Percentiles rank a stretch among this genome's conserved stretches.
Conservation (phyloP, 2,329 filamentous ascomycete species). For the Fusarium sp. region DNA sequence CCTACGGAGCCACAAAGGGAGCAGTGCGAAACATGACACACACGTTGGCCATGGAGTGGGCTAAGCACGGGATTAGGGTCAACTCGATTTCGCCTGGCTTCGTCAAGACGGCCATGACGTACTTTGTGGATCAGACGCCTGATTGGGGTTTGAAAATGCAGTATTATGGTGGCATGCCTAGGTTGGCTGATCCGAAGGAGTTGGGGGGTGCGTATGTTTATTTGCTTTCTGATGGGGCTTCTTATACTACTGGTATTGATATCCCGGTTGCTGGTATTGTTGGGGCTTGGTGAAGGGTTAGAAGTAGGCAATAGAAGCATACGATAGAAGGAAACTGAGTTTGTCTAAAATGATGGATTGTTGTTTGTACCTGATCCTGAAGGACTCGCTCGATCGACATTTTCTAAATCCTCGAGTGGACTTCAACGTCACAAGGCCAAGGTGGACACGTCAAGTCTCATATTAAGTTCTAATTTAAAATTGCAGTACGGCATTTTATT, state of each 20-base stretch:
- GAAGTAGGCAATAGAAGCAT: background rate
- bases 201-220: slow-evolving; percentile 69
- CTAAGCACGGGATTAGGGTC: slow-evolving; percentile 59
- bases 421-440: background rate
- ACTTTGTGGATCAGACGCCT: slow-evolving; percentile 62
- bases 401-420: background rate
- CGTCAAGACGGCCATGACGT: slow-evolving; percentile 60
- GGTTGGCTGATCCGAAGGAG: slow-evolving; percentile 65
- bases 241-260: slow-evolving; percentile 63
- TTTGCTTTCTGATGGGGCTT: slow-evolving; percentile 64
- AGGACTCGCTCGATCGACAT: background rate
- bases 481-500: background rate
- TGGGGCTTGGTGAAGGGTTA: slow-evolving; percentile 27
- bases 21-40: slow-evolving; percentile 56
- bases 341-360: background rate
- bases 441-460: background rate
- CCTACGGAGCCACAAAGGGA: slow-evolving; percentile 60
- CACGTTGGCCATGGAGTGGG: slow-evolving; percentile 61
- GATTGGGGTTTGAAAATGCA: slow-evolving; percentile 69
- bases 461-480: background rate
- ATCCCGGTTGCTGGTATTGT: slow-evolving; percentile 52
- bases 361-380: background rate
- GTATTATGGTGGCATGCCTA: slow-evolving; percentile 69
- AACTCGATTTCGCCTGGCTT: slow-evolving; percentile 61
- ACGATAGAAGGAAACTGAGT: background rate